These are phyloP conservation scores for Auricularia auricula-judae DNA, from an alignment of 768 basidiomycete species.

Conservation along the genomic window DNA sequence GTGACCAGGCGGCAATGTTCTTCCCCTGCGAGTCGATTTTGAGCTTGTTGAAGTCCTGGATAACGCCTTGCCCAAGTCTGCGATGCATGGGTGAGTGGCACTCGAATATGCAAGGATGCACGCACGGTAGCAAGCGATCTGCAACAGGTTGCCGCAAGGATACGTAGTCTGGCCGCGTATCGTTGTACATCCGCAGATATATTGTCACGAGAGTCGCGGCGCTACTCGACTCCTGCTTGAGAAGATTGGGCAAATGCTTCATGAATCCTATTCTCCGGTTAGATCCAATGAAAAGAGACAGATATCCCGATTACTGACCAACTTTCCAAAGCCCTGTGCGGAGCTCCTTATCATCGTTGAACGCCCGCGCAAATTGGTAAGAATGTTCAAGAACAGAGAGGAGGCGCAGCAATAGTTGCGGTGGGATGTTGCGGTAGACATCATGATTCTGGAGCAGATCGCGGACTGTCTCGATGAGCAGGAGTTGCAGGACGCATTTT, in stretches of 20 bases:
- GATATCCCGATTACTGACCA: slow-evolving; percentile 45
- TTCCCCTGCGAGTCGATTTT: slow-evolving; percentile 85
- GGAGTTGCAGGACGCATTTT: slow-evolving; percentile 94
- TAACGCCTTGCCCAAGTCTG: slow-evolving; percentile 78
- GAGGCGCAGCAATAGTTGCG: slow-evolving; percentile 82
- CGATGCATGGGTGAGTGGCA: slow-evolving; percentile 5
- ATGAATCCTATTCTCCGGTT: slow-evolving; percentile 72
- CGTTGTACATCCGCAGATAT: slow-evolving; percentile 87
- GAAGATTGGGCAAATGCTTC: slow-evolving; percentile 95
- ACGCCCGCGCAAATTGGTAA: slow-evolving; percentile 93
- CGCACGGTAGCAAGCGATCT: slow-evolving; percentile 59
- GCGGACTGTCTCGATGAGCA: slow-evolving; percentile 94
- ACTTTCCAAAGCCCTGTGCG: slow-evolving; percentile 99
- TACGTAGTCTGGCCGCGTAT: slow-evolving; percentile 79
- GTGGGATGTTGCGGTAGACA: slow-evolving; percentile 88
- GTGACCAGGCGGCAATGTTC: slow-evolving; percentile 95
- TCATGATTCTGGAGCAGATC: slow-evolving; percentile 87
- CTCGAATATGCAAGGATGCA: slow-evolving; percentile 7
- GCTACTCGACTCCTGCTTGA: slow-evolving; percentile 97
- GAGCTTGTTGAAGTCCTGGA: slow-evolving; percentile 85
- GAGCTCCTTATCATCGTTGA: slow-evolving; percentile 97
- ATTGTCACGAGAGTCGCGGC: slow-evolving; percentile 91
- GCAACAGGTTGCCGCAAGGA: slow-evolving; percentile 71
- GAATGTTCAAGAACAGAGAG: slow-evolving; percentile 96
- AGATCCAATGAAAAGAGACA: neutral